Conservation (phyloP, 2,329 filamentous ascomycete species). For the Cladophialophora immunda region DNA sequence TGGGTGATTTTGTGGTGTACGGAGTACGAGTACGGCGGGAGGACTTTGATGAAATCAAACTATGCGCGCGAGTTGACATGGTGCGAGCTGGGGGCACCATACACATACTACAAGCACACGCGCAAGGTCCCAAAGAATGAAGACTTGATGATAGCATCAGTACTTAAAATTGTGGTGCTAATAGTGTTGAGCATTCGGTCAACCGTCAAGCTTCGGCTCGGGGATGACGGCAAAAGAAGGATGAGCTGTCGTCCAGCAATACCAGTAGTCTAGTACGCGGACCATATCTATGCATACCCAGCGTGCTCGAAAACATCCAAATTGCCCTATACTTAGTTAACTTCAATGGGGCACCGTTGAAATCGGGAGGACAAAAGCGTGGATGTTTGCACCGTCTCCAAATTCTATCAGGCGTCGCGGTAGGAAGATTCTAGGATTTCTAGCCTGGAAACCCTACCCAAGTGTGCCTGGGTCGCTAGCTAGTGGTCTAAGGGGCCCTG, state of each 20-base stretch:
- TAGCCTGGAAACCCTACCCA: not conserved
- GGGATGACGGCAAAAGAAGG: not conserved
- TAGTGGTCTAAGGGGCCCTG: slow-evolving; percentile 18
- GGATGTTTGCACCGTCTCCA: not conserved
- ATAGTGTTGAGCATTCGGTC: not conserved
- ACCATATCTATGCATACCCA: not conserved
- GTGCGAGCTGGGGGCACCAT: not conserved
- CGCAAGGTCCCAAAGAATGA: too few relatives aligned
- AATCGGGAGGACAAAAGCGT: not conserved
- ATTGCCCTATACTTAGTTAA: not conserved
- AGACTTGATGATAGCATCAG: not conserved
- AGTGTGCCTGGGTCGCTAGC: not conserved
- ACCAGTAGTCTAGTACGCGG: not conserved
- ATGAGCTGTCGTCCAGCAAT: not conserved
- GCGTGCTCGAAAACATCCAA: not conserved
- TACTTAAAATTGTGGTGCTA: not conserved
- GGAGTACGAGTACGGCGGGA: not conserved
- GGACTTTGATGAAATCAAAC: slow-evolving; percentile 1
- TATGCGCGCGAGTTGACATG: not conserved
- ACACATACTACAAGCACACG: not conserved
- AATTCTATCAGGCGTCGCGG: not conserved
- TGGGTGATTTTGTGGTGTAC: not conserved
- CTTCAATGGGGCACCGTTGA: not conserved
- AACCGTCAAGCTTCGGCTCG: not conserved
- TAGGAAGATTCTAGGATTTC: slow-evolving; percentile 6